Evolutionary conservation across 2,329 filamentous ascomycete species (phyloP).

Genomic region (Paracorniculantispora psalliotae): DNA sequence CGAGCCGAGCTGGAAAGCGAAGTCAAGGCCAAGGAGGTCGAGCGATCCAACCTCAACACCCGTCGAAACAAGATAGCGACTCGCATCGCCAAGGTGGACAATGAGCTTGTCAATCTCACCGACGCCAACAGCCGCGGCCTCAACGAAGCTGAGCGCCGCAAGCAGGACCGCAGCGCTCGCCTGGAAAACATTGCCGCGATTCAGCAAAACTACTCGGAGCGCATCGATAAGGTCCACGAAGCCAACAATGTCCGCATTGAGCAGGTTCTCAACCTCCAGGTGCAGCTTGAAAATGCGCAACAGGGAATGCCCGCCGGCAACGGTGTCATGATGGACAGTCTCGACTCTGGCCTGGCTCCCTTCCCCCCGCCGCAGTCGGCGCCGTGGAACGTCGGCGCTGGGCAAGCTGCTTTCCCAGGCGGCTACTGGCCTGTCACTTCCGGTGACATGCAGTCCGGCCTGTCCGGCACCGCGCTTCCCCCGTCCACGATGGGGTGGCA

Average conservation of each 20-base stretch:
- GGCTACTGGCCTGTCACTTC: constrained; percentile 34
- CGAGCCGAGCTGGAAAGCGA: constrained; percentile 60
- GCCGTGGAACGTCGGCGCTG: constrained; percentile 28
- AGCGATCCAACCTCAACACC: constrained; percentile 57
- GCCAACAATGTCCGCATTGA: constrained; percentile 27
- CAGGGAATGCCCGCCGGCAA: constrained; percentile 29
- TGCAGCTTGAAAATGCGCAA: constrained; percentile 24
- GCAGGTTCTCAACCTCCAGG: constrained; percentile 26
- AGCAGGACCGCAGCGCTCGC: constrained; percentile 45
- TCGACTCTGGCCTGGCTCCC: constrained; percentile 11
- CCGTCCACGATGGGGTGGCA: background rate
- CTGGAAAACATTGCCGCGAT: constrained; percentile 42
- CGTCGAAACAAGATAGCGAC: constrained; percentile 69
- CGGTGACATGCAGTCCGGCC: constrained; percentile 28
- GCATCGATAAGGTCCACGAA: constrained; percentile 35
- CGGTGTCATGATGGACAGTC: constrained; percentile 28
- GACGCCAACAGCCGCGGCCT: constrained; percentile 63
- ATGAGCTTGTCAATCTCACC: constrained; percentile 64
- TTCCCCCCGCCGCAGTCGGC: constrained; percentile 9
- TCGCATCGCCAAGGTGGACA: constrained; percentile 67
- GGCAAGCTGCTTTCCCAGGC: constrained; percentile 24
- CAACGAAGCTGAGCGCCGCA: constrained; percentile 57
- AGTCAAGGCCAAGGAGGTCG: constrained; percentile 57
- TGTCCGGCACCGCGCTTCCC: constrained; percentile 21
- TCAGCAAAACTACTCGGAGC: constrained; percentile 42